Conservation (phyloP, 192 early-diverging fungal genomes). For the Chytriomyces confervae region DNA sequence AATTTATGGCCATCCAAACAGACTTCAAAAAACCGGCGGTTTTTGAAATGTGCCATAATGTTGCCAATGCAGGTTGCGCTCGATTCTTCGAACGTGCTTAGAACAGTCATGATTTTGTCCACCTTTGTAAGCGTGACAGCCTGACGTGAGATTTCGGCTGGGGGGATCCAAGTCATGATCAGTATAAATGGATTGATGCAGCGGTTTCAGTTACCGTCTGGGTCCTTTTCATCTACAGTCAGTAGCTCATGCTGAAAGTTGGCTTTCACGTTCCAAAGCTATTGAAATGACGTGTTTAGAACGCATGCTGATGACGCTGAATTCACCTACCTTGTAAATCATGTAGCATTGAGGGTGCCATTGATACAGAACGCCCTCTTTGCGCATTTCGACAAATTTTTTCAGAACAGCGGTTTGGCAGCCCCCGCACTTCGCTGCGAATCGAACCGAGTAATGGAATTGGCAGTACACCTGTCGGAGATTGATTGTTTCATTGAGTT, state of each 20-base stretch:
- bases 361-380: constrained; percentile 73
- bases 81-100: constrained; percentile 96
- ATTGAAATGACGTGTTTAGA: constrained; percentile 11
- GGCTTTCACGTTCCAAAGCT: constrained; percentile 57
- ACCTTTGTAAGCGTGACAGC: constrained; percentile 84
- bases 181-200: background rate
- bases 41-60: constrained; percentile 90
- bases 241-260: constrained; percentile 28
- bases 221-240: constrained; percentile 21
- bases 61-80: constrained; percentile 94
- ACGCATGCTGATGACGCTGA: background rate
- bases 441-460: constrained; percentile 89
- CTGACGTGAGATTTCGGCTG: constrained; percentile 62
- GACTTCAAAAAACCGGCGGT: constrained; percentile 55
- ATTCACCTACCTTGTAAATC: constrained; percentile 87
- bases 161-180: background rate
- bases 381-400: constrained; percentile 93
- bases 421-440: constrained; percentile 93
- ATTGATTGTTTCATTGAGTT: no score
- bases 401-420: constrained; percentile 94
- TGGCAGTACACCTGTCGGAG: constrained; percentile 78
- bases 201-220: constrained; percentile 28
- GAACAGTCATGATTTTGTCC: constrained; percentile 85
- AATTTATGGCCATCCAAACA: constrained; percentile 84
- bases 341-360: constrained; percentile 99